Conservation (phyloP, 805 yeast species). For the Sungouiozyma ichnusensis region DNA sequence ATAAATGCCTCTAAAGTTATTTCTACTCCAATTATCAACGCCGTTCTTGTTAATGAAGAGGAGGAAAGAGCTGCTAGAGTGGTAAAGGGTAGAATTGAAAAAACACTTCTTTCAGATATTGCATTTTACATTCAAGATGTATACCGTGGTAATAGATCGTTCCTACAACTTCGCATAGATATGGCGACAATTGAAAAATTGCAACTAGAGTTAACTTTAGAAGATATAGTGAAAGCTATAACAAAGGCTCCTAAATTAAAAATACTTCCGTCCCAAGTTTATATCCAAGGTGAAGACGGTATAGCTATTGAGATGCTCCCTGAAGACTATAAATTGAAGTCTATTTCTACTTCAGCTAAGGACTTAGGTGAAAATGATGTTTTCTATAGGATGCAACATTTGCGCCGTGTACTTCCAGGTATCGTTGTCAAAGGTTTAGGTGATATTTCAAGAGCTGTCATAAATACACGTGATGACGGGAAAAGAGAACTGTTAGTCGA, state of each 20-base stretch:
- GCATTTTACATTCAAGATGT: constrained; percentile 90
- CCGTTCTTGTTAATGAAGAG: constrained; percentile 80
- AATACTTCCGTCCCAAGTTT: constrained; percentile 61
- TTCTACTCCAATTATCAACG: constrained; percentile 93
- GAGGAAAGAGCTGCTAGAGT: constrained; percentile 98
- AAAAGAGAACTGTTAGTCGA: constrained; percentile 89
- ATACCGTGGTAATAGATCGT: constrained; percentile 69
- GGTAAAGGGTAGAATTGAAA: constrained; percentile 94
- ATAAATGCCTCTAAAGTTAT: constrained; percentile 93
- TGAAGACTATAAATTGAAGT: constrained; percentile 34
- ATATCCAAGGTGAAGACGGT: constrained; percentile 52
- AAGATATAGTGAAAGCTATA: constrained; percentile 77
- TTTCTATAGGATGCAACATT: constrained; percentile 80
- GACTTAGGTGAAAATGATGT: constrained; percentile 39
- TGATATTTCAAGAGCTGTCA: constrained; percentile 90
- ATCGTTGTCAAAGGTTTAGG: constrained; percentile 91
- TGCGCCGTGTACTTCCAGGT: constrained; percentile 74
- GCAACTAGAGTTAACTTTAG: constrained; percentile 80
- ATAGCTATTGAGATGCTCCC: constrained; percentile 52
- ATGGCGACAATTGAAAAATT: constrained; percentile 73
- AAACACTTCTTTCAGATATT: constrained; percentile 77
- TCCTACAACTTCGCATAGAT: constrained; percentile 72
- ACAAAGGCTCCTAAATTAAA: constrained; percentile 81
- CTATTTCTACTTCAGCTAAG: constrained; percentile 34
- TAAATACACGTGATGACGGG: constrained; percentile 78